These are phyloP conservation scores for Flammula alnicola DNA, from an alignment of 1,284 basidiomycete species.

Conservation along the genomic window DNA sequence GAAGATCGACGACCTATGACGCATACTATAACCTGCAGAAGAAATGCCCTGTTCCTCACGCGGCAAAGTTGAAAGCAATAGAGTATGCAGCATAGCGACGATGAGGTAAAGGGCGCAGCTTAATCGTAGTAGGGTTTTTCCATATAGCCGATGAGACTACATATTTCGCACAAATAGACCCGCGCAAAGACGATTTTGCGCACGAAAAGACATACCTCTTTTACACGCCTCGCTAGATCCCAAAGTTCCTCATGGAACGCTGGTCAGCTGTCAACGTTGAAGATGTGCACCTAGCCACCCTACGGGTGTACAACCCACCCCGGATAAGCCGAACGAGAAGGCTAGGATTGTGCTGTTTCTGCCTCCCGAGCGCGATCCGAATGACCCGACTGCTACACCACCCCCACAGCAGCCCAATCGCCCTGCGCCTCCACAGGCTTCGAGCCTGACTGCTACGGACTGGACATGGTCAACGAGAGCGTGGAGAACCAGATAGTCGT, in stretches of 20 bases:
- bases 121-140: too few relatives aligned
- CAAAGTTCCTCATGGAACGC: slow-evolving; percentile 70
- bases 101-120: too few relatives aligned
- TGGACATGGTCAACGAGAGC: slow-evolving; percentile 76
- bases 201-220: too few relatives aligned
- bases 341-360: slow-evolving; percentile 72
- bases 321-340: slow-evolving; percentile 48
- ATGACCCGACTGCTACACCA: slow-evolving; percentile 28
- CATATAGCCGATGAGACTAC: too few relatives aligned
- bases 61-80: too few relatives aligned
- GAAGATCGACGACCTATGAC: too few relatives aligned
- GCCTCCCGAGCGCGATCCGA: slow-evolving; percentile 58
- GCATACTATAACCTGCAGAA: too few relatives aligned
- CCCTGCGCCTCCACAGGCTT: slow-evolving; percentile 38
- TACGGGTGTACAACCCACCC: slow-evolving; percentile 69
- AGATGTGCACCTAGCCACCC: slow-evolving; percentile 71
- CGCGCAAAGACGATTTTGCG: too few relatives aligned
- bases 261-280: slow-evolving; percentile 68
- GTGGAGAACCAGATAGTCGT: slow-evolving; percentile 81
- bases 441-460: slow-evolving; percentile 70
- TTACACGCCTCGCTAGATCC: too few relatives aligned
- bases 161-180: too few relatives aligned
- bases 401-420: slow-evolving; percentile 38
- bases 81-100: too few relatives aligned
- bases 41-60: too few relatives aligned